phyloP scores from a whole-genome alignment of 345 rosid genomes.

The Eutrema japonicum region DNA sequence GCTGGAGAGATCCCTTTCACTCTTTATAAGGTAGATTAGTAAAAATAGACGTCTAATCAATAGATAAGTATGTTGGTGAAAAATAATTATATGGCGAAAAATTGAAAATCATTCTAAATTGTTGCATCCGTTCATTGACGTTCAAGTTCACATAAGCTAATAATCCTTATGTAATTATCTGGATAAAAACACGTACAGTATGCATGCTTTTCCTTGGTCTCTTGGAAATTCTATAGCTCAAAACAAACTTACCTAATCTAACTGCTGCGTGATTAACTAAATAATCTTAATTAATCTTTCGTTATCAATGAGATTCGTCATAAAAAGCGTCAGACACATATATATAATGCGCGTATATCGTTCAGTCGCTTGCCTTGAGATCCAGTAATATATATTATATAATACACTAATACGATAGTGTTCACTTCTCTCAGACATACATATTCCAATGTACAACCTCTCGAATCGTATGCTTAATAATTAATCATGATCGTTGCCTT shows the following conservation, averaged over 20 bases:
- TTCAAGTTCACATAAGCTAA: constrained; percentile 7
- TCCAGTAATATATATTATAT: neutral
- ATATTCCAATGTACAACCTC: constrained; percentile 28
- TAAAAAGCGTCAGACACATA: constrained; percentile 8
- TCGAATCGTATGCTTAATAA: constrained; percentile 40
- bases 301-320: constrained; percentile 27
- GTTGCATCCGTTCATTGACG: neutral
- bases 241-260: constrained; percentile 29
- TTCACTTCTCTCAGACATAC: constrained; percentile 25
- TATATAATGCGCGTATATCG: neutral
- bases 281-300: constrained; percentile 30
- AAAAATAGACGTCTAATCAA: too few species aligned
- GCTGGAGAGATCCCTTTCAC: too few species aligned
- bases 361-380: constrained; percentile 29
- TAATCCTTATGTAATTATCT: too few species aligned
- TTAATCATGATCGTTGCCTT: constrained; percentile 16
- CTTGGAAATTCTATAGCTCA: neutral
- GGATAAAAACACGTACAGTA: neutral
- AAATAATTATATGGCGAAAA: constrained; percentile 3
- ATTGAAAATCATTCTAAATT: neutral
- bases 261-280: constrained; percentile 7
- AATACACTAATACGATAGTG: neutral
- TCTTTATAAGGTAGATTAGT: too few species aligned
- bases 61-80: neutral
- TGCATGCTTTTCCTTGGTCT: constrained; percentile 1